A percentile compares a stretch with the other conserved stretches of the same genome.
Conservation (phyloP, 2,329 filamentous ascomycete genomes). For the Bipolaris bicolor region DNA sequence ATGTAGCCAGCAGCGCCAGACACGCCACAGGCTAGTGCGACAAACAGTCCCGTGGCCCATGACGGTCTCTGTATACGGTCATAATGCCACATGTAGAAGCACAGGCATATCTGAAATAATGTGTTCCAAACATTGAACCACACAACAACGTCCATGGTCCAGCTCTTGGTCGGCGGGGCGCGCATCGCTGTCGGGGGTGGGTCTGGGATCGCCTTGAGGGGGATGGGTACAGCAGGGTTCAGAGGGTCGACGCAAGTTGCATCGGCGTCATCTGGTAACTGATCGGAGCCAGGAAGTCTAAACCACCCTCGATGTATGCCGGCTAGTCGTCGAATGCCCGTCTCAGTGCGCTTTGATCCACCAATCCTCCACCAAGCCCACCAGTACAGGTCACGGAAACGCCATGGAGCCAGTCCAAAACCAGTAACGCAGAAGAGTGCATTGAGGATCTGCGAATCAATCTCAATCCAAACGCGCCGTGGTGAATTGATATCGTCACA, state of each 20-base stretch:
- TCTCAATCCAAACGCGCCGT: slow-evolving; percentile 84
- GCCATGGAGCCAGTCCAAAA: slow-evolving; percentile 84
- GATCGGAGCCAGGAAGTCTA: slow-evolving; percentile 69
- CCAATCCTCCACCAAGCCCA: slow-evolving; percentile 67
- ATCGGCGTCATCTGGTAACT: slow-evolving; percentile 50
- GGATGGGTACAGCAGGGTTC: slow-evolving; percentile 65
- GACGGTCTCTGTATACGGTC: slow-evolving; percentile 75
- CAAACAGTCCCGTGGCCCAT: slow-evolving; percentile 81
- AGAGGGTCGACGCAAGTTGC: slow-evolving; percentile 39
- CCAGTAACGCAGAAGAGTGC: slow-evolving; percentile 86
- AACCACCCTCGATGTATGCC: slow-evolving; percentile 80
- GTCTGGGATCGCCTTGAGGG: slow-evolving; percentile 66
- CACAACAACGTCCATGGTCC: slow-evolving; percentile 81
- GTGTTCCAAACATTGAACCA: slow-evolving; percentile 83
- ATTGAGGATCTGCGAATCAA: slow-evolving; percentile 82
- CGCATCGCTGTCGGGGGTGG: slow-evolving; percentile 74
- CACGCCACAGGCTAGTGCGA: slow-evolving; percentile 73
- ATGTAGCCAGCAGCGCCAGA: slow-evolving; percentile 72
- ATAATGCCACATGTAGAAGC: slow-evolving; percentile 82
- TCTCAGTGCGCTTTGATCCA: slow-evolving; percentile 51
- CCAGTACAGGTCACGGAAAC: slow-evolving; percentile 79
- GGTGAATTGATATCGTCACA: slow-evolving; percentile 78
- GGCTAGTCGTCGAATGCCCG: slow-evolving; percentile 70
- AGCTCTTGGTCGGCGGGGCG: slow-evolving; percentile 69
- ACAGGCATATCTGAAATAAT: slow-evolving; percentile 74